phyloP scores from a whole-genome alignment of 2,329 filamentous ascomycete genomes.

The Alternaria sp. region DNA sequence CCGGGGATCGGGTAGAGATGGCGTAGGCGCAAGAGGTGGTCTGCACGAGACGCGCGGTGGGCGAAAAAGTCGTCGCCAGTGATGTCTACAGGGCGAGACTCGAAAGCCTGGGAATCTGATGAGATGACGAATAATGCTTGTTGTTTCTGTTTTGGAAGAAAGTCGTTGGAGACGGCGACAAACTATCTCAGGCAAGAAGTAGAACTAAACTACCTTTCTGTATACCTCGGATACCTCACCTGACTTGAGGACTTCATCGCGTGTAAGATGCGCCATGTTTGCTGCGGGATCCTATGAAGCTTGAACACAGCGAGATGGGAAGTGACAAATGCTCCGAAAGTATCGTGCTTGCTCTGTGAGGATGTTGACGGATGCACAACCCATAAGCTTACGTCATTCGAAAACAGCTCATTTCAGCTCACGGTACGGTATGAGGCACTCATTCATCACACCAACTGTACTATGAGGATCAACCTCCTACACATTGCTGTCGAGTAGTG shows the following conservation, averaged over 20 bases:
- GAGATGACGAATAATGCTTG: not conserved
- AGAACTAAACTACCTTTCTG: constrained; percentile 24
- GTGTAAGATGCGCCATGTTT: constrained; percentile 40
- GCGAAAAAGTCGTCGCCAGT: constrained; percentile 28
- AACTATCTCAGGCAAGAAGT: not conserved
- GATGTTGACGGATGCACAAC: not conserved
- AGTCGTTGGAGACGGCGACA: not conserved
- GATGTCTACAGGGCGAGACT: constrained; percentile 33
- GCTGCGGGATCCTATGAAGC: no score
- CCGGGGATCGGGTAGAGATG: constrained; percentile 45
- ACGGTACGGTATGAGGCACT: not conserved
- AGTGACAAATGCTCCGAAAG: no score
- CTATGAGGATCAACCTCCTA: not conserved
- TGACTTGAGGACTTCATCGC: constrained; percentile 35
- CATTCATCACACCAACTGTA: no score
- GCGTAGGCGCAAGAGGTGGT: constrained; percentile 39
- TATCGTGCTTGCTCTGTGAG: not conserved
- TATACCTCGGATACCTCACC: constrained; percentile 31
- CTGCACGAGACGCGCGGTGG: constrained; percentile 32
- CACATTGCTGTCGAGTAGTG: not conserved
- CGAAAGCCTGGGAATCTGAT: constrained; percentile 31
- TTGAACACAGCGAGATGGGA: no score
- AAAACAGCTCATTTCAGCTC: not conserved
- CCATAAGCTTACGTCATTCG: not conserved
- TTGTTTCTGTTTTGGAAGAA: not conserved